Base-by-base conservation (phyloP, 768 basidiomycete genomes). In the Porphyrellus cyaneotinctus region DNA sequence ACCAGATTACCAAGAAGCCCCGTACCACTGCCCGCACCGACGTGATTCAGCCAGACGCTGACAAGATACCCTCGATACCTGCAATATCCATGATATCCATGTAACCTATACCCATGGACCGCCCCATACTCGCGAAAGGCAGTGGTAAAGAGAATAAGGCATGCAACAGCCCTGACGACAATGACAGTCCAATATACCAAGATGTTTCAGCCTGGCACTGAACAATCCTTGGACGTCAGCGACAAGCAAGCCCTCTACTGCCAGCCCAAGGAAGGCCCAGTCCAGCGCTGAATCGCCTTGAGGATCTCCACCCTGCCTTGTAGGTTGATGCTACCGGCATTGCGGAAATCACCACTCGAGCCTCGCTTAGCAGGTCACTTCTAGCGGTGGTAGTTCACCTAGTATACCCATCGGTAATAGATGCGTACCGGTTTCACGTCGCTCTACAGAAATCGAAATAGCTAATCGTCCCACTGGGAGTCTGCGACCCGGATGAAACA, bases 141-240 rank as follows among this genome's bases (percentile, higher is more conserved):
- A 49, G 39, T 43, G 46, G 46, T 24, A 60, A 67, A 38, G 65
- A 65, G 43, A 64, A 64, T 36, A 43, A 28, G 23, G 3, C 51
- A 32, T 35, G 38, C 41, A 41, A 37, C 4, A 30, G 48, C 43
- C 24, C 9, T 28, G 26, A 28, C 43, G 36, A 57, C 35, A 20
- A 46, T 26, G 51, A 54, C 46, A 42, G 11, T 41, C 48, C 52
- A 26, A 20, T 6, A 45, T 37, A 43, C 38, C 30, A 37, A 50
- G 17, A 11, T n/a, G 39, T 32, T 44, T 49, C 49, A 44, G 46
- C 48, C 48, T 39, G 23, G 45, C 32, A 44, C 41, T 38, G 51
- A 45, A 43, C 56, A 26, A 4, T 23, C 17, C 13, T 13, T 7
- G 38, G 45, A 39, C 35, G 15, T 47, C 41, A 20, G 24, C 9